Evolutionary conservation across 257 asterid genomes (phyloP).

Genomic region (Solanum piurae): DNA sequence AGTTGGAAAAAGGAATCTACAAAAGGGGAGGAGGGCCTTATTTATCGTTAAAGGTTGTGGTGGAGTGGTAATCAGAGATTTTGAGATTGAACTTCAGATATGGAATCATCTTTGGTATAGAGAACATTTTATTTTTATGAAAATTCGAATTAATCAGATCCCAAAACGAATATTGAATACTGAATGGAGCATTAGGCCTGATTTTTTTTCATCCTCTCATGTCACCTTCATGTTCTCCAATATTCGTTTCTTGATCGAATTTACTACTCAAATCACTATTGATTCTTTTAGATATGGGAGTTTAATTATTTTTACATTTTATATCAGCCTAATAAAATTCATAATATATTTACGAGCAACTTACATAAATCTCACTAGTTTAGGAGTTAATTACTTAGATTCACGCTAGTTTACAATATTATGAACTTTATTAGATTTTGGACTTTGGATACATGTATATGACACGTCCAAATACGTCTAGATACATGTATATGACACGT

Average conservation of each 20-base stretch:
- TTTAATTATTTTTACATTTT: background rate
- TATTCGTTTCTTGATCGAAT: background rate
- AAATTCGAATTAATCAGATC: fast-evolving
- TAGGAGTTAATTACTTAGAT: background rate
- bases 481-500: background rate
- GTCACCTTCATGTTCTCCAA: conserved; percentile 12
- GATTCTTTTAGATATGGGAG: background rate
- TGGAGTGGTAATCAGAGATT: background rate
- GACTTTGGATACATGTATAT: background rate
- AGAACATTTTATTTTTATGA: background rate
- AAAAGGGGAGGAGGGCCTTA: background rate
- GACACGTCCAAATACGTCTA: background rate
- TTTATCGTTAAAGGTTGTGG: background rate
- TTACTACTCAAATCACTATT: background rate
- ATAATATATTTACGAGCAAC: background rate
- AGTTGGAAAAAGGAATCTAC: conserved; percentile 22
- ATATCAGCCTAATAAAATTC: background rate
- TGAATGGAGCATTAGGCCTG: background rate
- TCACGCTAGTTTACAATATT: too few species aligned
- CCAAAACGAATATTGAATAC: background rate
- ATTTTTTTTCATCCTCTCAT: conserved; percentile 18
- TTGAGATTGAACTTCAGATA: background rate
- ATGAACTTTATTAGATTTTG: background rate
- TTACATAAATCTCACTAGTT: background rate
- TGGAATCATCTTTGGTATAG: background rate